Evolutionary conservation across 2,329 filamentous ascomycete genomes (phyloP), one percentile per base, ranked within the genome.

Genomic region (Raffaelea ambrosiae): DNA sequence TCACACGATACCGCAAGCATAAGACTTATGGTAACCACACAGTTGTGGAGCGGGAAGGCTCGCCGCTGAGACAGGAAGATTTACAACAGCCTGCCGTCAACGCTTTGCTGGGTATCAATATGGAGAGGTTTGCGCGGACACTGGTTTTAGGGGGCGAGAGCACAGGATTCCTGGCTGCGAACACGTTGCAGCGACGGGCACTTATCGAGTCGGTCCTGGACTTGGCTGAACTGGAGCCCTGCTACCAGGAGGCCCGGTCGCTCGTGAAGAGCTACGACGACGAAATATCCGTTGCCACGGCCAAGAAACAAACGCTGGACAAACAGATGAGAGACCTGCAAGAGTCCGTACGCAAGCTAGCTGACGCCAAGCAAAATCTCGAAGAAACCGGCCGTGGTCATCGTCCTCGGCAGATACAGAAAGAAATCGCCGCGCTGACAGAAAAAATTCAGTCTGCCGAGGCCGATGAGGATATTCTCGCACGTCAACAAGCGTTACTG

Each of bases 1-100:
- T 63, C 33, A 56, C 57, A 8, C 51, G 61, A 40, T 60, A 51
- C 36, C 58, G 62, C 19, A 61, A 60, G 44, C 55, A 63, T 49
- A 54, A 50, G 20, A 42, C 46, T 16, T 46, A 55, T 18, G 51
- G 48, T 1, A 59, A 60, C 51, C 54, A 60, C 13, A 53, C 62
- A 2, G 48, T 62, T 18, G 54, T 65, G 11, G 54, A 56, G 8
- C 49, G 58, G 36, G 40, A 58, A 36, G 62, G 62, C 9, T n/a
- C n/a, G n/a, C n/a, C n/a, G n/a, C 16, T 51, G 16, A 47, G 51
- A 5, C 60, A 61, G 41, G 46, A 53, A 2, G 54, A 61, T 26
- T 56, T 62, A 19, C 60, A 63, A 5, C 61, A 64, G 47, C 52
- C 52, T 7, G 57, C 57, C 14, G 53, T 65, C 29, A 53, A 64